Base-by-base conservation (phyloP, 345 rosid species). In the Bruguiera sexangula region DNA sequence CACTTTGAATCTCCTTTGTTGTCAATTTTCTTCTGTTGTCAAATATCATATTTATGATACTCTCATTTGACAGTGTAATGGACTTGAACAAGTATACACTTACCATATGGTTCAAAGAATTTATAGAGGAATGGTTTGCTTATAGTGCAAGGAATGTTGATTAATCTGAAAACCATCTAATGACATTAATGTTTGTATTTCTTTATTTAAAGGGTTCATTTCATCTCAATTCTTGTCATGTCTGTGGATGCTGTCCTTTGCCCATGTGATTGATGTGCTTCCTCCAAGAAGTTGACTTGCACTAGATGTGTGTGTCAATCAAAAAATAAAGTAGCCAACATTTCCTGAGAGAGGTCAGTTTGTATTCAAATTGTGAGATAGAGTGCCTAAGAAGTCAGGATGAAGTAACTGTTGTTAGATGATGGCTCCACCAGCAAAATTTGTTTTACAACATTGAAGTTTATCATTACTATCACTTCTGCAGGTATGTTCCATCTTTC, bases 401-500 rank as follows among this genome's bases (percentile, higher is more conserved):
- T 31, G 32, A 31, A 31, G 6, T 4, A 31, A 31, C 39, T 26
- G 34, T 30, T 52, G 63, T 62, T 69, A 24, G 48, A 15, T 54
- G 30, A 37, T 48, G 50, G 62, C 46, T 51, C 13, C 43, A 57
- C 39, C 30, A 3, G 31, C 21, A 27, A 43, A 61, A 64, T 3
- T 34, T 11, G 8, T 32, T 53, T 58, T 3, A 54, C 62, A 57
- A 69, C 63, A 57, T 69, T 73, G 87, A 82, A 78, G 72, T 79
- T 87, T 84, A 84, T 76, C 76, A 21, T 69, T 48, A 59, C 68
- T 74, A 46, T 80, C 74, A 73, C 77, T 67, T 76, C 69, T 83
- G 88, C 85, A 96, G 99, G 91, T 96, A 96, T 85, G 97, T 96
- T 72, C 99, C 99, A 79, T 96, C 99, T 78, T 96, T 96, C 68